These are phyloP conservation scores for Strobilomyces echinocephalus DNA, from an alignment of 768 basidiomycete genomes.

Conservation along the genomic window DNA sequence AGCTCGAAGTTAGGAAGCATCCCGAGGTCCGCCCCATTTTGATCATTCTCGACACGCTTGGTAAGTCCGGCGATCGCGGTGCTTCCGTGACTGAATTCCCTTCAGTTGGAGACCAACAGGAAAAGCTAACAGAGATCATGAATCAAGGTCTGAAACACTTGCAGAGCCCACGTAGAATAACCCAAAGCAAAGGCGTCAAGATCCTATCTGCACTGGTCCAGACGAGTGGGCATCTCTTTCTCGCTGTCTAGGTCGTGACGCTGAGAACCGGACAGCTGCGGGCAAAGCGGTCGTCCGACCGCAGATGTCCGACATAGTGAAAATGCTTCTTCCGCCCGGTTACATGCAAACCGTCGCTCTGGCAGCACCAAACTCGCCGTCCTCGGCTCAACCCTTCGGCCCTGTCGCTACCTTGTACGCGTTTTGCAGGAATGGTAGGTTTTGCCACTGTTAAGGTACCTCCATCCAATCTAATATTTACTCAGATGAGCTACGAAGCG, in stretches of 20 bases:
- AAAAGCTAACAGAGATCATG: background rate
- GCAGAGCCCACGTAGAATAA: background rate
- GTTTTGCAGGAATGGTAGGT: background rate
- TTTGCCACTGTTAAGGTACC: background rate
- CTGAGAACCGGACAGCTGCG: background rate
- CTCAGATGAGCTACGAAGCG: too few relatives aligned
- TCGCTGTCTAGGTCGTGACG: background rate
- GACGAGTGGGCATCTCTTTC: background rate
- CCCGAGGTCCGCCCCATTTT: too few relatives aligned
- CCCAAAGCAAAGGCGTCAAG: background rate
- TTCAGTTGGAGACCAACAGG: background rate
- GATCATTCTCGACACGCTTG: too few relatives aligned
- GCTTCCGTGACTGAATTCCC: too few relatives aligned
- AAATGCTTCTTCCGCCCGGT: background rate
- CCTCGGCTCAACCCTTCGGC: too few relatives aligned
- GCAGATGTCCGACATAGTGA: background rate
- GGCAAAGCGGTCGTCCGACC: background rate
- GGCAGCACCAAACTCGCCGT: background rate
- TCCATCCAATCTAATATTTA: too few relatives aligned
- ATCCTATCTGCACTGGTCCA: background rate
- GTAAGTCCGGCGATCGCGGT: too few relatives aligned
- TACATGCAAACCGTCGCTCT: background rate
- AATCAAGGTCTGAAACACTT: background rate
- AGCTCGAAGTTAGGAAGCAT: too few relatives aligned
- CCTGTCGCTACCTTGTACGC: background rate